Conservation (phyloP, 371 early-diverging fungal genomes). For the Apophysomyces sp. region DNA sequence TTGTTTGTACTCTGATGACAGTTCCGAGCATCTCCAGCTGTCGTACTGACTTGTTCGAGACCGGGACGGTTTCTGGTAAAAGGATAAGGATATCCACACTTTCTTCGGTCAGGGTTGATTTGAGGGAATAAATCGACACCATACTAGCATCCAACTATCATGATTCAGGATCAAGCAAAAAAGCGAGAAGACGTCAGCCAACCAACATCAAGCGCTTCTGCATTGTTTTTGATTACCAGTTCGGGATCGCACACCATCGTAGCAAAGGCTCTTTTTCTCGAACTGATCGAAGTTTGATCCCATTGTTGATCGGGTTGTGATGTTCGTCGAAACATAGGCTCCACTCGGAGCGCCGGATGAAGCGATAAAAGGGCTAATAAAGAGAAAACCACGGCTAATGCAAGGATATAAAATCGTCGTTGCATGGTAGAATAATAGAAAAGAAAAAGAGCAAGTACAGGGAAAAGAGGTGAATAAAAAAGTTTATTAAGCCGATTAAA, state of each 20-base stretch:
- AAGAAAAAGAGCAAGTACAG: not conserved
- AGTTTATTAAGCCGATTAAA: too few species aligned
- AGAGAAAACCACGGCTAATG: not conserved
- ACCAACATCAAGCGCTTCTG: not conserved
- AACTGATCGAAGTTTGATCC: not conserved
- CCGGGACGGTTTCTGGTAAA: not conserved
- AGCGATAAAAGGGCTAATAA: not conserved
- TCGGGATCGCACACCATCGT: not conserved
- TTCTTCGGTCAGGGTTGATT: not conserved
- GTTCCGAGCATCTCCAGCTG: not conserved
- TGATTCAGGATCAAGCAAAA: not conserved
- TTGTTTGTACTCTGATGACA: not conserved
- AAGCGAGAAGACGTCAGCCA: too few species aligned
- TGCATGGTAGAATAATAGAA: not conserved
- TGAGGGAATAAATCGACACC: not conserved
- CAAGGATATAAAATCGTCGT: not conserved
- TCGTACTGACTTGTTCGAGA: not conserved
- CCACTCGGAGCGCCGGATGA: not conserved
- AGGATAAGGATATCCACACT: not conserved
- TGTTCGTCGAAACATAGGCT: not conserved
- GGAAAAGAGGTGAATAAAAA: too few species aligned
- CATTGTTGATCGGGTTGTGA: not conserved
- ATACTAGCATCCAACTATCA: not conserved
- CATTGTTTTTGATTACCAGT: not conserved
- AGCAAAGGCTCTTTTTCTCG: not conserved